Base-by-base conservation (phyloP, 2,329 filamentous ascomycete genomes). In the Rosellinia necatrix region DNA sequence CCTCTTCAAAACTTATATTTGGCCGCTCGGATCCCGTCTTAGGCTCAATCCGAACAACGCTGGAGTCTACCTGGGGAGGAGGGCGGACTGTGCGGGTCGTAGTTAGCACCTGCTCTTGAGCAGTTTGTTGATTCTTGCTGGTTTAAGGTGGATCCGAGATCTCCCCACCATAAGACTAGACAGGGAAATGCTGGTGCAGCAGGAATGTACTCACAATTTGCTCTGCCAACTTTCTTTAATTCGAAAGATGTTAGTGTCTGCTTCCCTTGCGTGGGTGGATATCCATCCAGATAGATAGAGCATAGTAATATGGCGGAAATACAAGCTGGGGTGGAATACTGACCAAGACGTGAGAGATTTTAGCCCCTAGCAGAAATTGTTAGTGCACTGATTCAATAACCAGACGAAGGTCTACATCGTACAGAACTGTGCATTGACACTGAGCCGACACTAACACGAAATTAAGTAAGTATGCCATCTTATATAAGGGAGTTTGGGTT, bases 341-440 rank as follows among this genome's bases (percentile, higher is more conserved):
- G 21, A 62, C 60, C 35, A 64, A 49, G 13, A 64, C 61, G 37
- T 64, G 61, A 4, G 60, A 56, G 8, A 64, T 59, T 46, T 57
- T 61, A 17, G 50, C 51, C n/a, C 34, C 65, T 62, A 57, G 85
- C 66, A 85, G 87, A 7, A 10, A n/a, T 43, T n/a, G 17, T 59
- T 9, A 59, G 52, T 21, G 30, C 30, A 40, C 7, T 12, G 15
- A 10, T n/a, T n/a, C 22, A 13, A 38, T 13, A 21, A 21, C 8
- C 3, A n/a, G 22, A 21, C 4, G 10, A 17, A 24, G 9, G 8
- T 10, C 3, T 17, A 4, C 17, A 32, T 21, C 48, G 7, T 48
- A 88, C 85, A 97, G 81, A 97, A 96, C 71, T 97, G 93, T 15
- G 90, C 91, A 68, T 97, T 97, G 56, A 96, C 93, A 1, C 85